Evolutionary conservation across 2,329 filamentous ascomycete species (phyloP).

Genomic region (Sclerotinia spermophila): DNA sequence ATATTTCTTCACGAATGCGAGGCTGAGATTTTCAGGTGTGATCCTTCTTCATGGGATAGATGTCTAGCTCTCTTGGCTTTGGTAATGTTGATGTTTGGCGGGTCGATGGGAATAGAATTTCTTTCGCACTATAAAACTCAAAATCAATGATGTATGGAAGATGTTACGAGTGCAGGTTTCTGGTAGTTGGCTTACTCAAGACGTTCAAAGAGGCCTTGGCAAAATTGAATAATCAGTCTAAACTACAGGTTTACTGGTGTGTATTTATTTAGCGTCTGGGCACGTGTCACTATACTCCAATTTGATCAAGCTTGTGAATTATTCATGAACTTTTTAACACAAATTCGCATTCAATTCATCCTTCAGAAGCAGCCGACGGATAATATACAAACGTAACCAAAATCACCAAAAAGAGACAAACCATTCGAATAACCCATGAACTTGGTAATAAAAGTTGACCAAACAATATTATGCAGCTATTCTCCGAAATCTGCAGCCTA

Average conservation of each 20-base stretch:
- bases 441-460: background rate
- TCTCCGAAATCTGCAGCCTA: background rate
- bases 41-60: slow-evolving; percentile 8
- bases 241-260: background rate
- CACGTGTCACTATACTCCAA: background rate
- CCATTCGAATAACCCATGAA: background rate
- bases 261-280: background rate
- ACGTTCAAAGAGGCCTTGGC: background rate
- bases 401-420: background rate
- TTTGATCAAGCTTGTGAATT: background rate
- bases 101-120: background rate
- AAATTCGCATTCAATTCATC: background rate
- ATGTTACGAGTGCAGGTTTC: background rate
- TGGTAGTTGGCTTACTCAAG: slow-evolving; percentile 1
- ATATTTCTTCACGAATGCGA: background rate
- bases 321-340: background rate
- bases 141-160: background rate
- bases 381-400: background rate
- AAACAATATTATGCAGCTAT: slow-evolving; percentile 7
- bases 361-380: background rate
- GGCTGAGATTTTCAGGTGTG: slow-evolving; percentile 9
- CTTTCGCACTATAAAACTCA: background rate
- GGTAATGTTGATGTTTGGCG: background rate
- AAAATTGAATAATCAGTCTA: background rate
- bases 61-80: background rate